Conservation (phyloP, 108 stramenopile species). For the Cyclotella sp. region DNA sequence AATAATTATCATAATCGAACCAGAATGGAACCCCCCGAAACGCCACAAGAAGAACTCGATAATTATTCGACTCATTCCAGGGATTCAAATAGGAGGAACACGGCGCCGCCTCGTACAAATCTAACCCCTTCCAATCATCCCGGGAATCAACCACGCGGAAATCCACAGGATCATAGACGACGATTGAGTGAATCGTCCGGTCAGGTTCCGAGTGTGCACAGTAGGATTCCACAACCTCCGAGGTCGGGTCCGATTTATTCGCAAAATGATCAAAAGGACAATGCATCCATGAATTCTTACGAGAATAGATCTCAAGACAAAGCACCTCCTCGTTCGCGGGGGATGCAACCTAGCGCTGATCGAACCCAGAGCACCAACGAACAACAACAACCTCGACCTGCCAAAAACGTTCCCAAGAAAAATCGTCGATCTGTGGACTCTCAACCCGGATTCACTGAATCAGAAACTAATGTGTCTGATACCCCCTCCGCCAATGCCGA, state of each 20-base stretch:
- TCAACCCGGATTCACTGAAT: constrained; percentile 6
- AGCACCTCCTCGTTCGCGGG: background rate
- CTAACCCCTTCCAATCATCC: background rate
- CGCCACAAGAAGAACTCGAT: constrained; percentile 15
- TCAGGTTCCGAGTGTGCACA: background rate
- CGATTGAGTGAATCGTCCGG: background rate
- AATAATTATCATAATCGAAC: background rate
- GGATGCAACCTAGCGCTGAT: background rate
- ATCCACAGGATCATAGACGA: background rate
- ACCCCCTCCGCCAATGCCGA: constrained; percentile 4
- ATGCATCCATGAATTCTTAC: constrained; percentile 3
- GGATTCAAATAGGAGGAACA: background rate
- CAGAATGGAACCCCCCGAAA: constrained; percentile 23
- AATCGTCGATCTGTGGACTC: background rate
- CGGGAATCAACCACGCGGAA: background rate
- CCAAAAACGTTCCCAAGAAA: background rate
- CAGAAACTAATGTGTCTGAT: constrained; percentile 6
- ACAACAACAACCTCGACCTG: background rate
- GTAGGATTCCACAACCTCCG: background rate
- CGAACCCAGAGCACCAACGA: background rate
- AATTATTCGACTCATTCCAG: constrained; percentile 8
- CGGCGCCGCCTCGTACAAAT: background rate
- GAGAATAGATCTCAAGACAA: background rate
- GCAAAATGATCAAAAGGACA: background rate
- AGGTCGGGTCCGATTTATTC: background rate